Percentiles rank a stretch among this genome's conserved stretches.
phyloP scores from a whole-genome alignment of 768 basidiomycete genomes.

The Naematelia aurantialba region DNA sequence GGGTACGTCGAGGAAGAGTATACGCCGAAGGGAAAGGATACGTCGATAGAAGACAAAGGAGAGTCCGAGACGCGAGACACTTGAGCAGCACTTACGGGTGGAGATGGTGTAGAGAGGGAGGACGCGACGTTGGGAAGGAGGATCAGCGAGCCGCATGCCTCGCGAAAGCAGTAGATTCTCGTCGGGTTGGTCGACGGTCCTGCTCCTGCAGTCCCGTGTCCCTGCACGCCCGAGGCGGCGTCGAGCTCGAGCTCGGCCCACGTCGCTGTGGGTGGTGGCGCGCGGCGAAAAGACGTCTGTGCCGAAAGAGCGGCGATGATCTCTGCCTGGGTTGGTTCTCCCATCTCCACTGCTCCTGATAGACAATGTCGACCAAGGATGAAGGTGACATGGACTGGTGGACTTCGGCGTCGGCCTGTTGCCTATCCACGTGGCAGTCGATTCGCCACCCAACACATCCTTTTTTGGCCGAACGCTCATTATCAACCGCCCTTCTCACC shows the following conservation, averaged over 20 bases:
- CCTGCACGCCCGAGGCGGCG: too few species aligned
- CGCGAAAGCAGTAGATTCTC: constrained; percentile 45
- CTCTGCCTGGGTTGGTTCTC: constrained; percentile 42
- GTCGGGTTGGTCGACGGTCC: constrained; percentile 12
- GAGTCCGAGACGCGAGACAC: too few species aligned
- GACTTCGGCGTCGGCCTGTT: too few species aligned
- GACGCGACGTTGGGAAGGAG: constrained; percentile 27
- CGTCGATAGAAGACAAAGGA: too few species aligned
- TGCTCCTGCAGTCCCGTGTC: constrained; percentile 7
- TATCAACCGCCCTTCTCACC: too few species aligned
- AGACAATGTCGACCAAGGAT: too few species aligned
- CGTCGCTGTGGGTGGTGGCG: constrained; percentile 12
- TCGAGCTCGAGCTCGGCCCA: constrained; percentile 12
- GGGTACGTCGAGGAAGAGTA: not conserved
- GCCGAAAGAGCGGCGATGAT: constrained; percentile 41
- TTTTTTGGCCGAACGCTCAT: too few species aligned
- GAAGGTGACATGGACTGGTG: too few species aligned
- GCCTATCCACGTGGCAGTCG: too few species aligned
- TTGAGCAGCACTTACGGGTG: not conserved
- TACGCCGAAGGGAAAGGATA: too few species aligned
- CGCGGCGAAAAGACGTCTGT: constrained; percentile 28
- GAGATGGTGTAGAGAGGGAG: not conserved
- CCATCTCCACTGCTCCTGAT: too few species aligned
- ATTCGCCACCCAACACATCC: too few species aligned
- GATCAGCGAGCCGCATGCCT: constrained; percentile 46